Percentiles rank a stretch among this genome's conserved stretches.
These are phyloP conservation scores for Quercus engelmannii DNA, from an alignment of 306 rosid species.

Conservation along the genomic window DNA sequence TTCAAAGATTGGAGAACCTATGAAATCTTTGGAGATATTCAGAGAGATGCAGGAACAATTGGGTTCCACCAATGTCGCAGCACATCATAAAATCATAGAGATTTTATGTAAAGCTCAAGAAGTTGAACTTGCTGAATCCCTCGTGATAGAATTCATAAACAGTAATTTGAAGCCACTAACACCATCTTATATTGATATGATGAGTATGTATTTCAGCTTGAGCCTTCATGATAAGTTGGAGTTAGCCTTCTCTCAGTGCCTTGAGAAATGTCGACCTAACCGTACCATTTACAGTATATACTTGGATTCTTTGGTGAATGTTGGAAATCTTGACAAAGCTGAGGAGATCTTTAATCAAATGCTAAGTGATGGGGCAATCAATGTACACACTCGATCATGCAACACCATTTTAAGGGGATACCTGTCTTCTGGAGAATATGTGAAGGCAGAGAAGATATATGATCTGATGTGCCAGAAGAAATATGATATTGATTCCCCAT, in stretches of 20 bases:
- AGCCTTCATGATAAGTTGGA: constrained; percentile 64
- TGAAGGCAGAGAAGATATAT: constrained; percentile 73
- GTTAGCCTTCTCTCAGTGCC: constrained; percentile 61
- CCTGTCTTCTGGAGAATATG: constrained; percentile 54
- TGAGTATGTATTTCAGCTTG: constrained; percentile 72
- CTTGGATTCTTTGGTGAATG: constrained; percentile 81
- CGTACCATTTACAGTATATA: constrained; percentile 63
- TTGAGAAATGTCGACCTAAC: constrained; percentile 72
- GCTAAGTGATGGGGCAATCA: constrained; percentile 48
- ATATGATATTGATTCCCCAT: constrained; percentile 62
- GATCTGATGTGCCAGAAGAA: constrained; percentile 72
- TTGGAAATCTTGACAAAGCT: constrained; percentile 67
- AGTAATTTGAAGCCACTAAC: constrained; percentile 68
- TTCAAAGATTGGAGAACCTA: constrained; percentile 63
- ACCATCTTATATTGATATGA: constrained; percentile 61
- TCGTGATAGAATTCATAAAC: constrained; percentile 58
- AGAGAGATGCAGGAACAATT: constrained; percentile 66
- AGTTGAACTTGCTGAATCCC: constrained; percentile 65
- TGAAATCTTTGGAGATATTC: constrained; percentile 63
- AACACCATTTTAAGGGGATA: constrained; percentile 78
- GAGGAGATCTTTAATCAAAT: constrained; percentile 64
- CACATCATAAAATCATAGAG: constrained; percentile 68
- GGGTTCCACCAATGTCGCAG: constrained; percentile 44
- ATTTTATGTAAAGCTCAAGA: constrained; percentile 71
- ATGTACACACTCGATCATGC: constrained; percentile 76